Conservation (phyloP, 495 filamentous ascomycete species). For the Penicillium ochrochloron region DNA sequence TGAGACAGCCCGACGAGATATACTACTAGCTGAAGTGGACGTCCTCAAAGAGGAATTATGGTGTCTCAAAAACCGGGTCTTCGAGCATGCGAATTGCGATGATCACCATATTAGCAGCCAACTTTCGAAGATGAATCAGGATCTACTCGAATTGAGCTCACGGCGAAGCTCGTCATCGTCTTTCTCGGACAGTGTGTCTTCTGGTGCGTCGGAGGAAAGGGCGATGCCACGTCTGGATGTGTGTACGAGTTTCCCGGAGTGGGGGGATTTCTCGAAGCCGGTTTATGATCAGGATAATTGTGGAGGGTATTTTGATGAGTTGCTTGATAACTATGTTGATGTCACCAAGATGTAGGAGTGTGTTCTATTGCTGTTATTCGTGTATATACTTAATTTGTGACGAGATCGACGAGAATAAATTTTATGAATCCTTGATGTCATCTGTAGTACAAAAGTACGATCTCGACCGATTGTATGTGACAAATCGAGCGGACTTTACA, state of each 20-base stretch:
- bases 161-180: background rate
- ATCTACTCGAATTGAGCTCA: background rate
- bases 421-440: background rate
- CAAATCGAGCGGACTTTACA: background rate
- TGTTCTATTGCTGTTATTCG: background rate
- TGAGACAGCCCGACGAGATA: slow-evolving; percentile 1
- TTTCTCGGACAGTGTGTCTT: background rate
- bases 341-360: background rate
- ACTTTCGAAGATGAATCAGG: background rate
- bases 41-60: background rate
- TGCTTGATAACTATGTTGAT: background rate
- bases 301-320: background rate
- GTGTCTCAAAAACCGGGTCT: background rate
- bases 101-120: background rate
- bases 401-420: background rate
- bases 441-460: background rate
- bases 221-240: background rate
- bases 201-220: background rate
- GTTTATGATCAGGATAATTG: background rate
- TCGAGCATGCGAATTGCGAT: background rate
- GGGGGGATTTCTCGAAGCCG: background rate
- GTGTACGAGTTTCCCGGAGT: background rate
- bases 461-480: background rate
- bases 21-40: background rate
- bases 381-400: background rate